A percentile compares a stretch with the other conserved stretches of the same genome.
Conservation (phyloP, 2,329 filamentous ascomycete species). For the Tolypocladium ophioglossoides region DNA sequence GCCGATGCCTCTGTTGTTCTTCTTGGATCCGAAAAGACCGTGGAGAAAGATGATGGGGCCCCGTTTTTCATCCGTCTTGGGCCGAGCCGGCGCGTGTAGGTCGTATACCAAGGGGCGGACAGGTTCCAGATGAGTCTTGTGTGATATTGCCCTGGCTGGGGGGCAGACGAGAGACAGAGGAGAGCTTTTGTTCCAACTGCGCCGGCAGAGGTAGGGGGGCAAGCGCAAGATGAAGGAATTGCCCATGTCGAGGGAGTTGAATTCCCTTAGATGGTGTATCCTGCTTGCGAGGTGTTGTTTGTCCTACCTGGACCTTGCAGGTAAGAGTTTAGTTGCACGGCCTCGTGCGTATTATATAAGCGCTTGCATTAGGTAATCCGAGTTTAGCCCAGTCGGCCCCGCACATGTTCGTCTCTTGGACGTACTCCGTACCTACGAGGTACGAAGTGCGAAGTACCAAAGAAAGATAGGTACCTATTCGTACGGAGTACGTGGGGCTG, state of each 20-base stretch:
- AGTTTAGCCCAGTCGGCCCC: too few relatives aligned
- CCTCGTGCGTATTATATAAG: too few relatives aligned
- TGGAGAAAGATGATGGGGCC: conserved; percentile 79
- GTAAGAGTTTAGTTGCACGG: too few relatives aligned
- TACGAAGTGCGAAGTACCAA: too few relatives aligned
- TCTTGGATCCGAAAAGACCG: conserved; percentile 88
- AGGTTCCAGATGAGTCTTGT: background rate
- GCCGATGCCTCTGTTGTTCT: conserved; percentile 90
- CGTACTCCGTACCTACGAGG: too few relatives aligned
- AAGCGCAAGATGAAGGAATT: background rate
- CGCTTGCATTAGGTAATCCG: too few relatives aligned
- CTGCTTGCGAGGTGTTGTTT: background rate
- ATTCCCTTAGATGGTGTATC: background rate
- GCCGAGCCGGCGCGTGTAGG: conserved; percentile 47
- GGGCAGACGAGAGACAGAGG: background rate
- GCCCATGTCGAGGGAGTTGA: background rate
- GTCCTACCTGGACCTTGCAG: background rate
- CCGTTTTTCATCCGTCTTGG: conserved; percentile 24
- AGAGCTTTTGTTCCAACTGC: background rate
- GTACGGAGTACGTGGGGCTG: conserved; percentile 1
- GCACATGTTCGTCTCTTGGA: too few relatives aligned
- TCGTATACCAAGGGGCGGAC: conserved; percentile 47
- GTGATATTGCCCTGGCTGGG: background rate
- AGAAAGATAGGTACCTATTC: too few relatives aligned
- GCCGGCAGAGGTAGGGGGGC: background rate